Evolutionary conservation across 495 filamentous ascomycete genomes (phyloP).

Genomic region (Aspergillus mulundensis): DNA sequence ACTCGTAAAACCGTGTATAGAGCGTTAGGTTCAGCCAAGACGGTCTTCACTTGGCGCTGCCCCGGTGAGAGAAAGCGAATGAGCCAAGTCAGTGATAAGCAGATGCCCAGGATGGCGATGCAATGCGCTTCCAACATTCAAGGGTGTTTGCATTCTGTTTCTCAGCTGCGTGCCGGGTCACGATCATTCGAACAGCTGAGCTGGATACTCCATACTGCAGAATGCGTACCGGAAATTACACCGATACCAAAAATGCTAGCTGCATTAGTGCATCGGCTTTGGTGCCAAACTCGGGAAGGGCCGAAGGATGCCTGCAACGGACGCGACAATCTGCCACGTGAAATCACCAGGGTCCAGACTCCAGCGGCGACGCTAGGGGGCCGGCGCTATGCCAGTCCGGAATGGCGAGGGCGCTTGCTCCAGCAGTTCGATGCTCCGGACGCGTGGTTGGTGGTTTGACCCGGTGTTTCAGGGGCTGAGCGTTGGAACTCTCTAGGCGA

Average conservation of each 20-base stretch:
- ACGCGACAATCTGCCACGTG: constrained; percentile 26
- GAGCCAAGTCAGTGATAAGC: background rate
- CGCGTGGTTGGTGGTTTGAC: constrained; percentile 3
- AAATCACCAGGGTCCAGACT: constrained; percentile 28
- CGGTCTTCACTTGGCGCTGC: constrained; percentile 1
- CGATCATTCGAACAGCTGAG: background rate
- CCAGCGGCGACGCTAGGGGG: constrained; percentile 15
- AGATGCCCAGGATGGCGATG: background rate
- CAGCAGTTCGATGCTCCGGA: constrained; percentile 20
- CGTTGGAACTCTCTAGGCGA: constrained; percentile 1
- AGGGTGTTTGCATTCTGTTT: background rate
- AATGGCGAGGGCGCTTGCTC: constrained; percentile 22
- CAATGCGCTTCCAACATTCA: no score
- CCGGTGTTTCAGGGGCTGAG: constrained; percentile 5
- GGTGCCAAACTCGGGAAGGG: constrained; percentile 31
- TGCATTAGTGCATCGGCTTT: constrained; percentile 29
- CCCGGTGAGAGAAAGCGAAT: background rate
- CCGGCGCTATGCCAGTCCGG: constrained; percentile 9
- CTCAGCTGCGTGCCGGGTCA: background rate
- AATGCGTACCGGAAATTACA: background rate
- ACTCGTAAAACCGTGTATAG: background rate
- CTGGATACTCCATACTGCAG: background rate
- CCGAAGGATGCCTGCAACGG: constrained; percentile 23
- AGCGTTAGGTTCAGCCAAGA: background rate
- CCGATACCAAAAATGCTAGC: background rate